Conservation (phyloP, 2,329 filamentous ascomycete genomes). For the Verticillium zaregamsianum region DNA sequence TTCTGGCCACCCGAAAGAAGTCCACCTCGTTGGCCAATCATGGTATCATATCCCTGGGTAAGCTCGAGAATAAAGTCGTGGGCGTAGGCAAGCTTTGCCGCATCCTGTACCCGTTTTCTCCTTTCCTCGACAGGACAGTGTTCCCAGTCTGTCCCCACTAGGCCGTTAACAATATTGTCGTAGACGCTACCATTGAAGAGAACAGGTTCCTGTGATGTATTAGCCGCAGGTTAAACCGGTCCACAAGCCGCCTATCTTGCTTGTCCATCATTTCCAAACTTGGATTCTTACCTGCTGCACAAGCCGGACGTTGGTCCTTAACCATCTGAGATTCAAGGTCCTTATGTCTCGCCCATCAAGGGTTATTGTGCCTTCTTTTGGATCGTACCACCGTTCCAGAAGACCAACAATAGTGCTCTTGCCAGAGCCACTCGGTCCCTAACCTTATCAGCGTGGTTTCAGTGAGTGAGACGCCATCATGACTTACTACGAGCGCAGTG, state of each 20-base stretch:
- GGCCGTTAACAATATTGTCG: constrained; percentile 43
- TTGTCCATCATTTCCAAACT: too few relatives aligned
- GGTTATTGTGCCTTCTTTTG: constrained; percentile 16
- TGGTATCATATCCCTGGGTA: constrained; percentile 49
- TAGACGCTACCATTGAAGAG: constrained; percentile 52
- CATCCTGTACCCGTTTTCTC: constrained; percentile 12
- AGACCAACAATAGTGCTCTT: constrained; percentile 36
- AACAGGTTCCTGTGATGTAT: constrained; percentile 40
- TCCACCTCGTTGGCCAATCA: constrained; percentile 61
- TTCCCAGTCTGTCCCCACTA: constrained; percentile 32
- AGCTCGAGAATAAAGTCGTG: constrained; percentile 23
- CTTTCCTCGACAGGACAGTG: constrained; percentile 32
- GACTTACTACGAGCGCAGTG: constrained; percentile 54
- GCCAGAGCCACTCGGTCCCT: constrained; percentile 36
- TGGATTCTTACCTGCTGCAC: constrained; percentile 16
- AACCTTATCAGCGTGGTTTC: too few relatives aligned
- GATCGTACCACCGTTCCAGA: constrained; percentile 33
- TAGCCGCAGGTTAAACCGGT: not conserved
- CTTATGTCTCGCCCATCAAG: constrained; percentile 21
- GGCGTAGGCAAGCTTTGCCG: constrained; percentile 2
- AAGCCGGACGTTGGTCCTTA: constrained; percentile 23
- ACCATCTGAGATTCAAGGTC: constrained; percentile 21
- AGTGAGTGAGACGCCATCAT: not conserved
- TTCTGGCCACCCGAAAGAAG: constrained; percentile 64
- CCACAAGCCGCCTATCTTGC: too few relatives aligned